Evolutionary conservation across 495 filamentous ascomycete genomes (phyloP).

Genomic region (Penicillium bovifimosum): DNA sequence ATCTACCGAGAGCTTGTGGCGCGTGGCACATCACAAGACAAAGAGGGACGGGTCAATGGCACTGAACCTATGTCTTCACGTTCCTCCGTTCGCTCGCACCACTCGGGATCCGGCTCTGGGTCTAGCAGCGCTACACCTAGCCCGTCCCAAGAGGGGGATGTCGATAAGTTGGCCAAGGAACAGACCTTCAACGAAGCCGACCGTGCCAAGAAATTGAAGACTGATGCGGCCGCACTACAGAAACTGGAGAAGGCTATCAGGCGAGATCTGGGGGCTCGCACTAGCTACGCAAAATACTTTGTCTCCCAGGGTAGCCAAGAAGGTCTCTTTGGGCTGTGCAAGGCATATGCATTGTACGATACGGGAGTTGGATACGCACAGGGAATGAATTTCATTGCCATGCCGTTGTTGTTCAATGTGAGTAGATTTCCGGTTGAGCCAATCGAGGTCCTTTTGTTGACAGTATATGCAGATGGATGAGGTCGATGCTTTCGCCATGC

Average conservation of each 20-base stretch:
- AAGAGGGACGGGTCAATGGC: constrained; percentile 49
- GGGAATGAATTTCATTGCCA: constrained; percentile 97
- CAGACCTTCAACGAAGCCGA: constrained; percentile 61
- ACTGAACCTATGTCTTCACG: constrained; percentile 61
- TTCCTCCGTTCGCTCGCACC: constrained; percentile 77
- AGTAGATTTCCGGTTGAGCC: constrained; percentile 25
- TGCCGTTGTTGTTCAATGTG: constrained; percentile 96
- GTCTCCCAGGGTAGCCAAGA: constrained; percentile 87
- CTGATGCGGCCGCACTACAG: constrained; percentile 60
- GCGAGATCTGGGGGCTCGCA: constrained; percentile 83
- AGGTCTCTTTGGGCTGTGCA: constrained; percentile 89
- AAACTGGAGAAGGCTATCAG: constrained; percentile 91
- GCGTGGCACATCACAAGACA: constrained; percentile 75
- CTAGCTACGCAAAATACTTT: constrained; percentile 92
- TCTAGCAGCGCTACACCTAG: constrained; percentile 54
- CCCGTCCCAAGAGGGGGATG: constrained; percentile 56
- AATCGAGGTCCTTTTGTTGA: constrained; percentile 1
- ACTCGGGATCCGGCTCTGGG: constrained; percentile 60
- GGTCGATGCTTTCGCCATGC: constrained; percentile 89
- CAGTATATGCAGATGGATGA: constrained; percentile 73
- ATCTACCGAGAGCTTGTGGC: constrained; percentile 78
- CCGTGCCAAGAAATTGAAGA: constrained; percentile 67
- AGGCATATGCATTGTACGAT: constrained; percentile 95
- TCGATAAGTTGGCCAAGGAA: constrained; percentile 59
- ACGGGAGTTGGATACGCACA: constrained; percentile 94